These are phyloP conservation scores for Setaria viridis DNA, from an alignment of 202 grass and related monocot genomes.

Conservation along the genomic window DNA sequence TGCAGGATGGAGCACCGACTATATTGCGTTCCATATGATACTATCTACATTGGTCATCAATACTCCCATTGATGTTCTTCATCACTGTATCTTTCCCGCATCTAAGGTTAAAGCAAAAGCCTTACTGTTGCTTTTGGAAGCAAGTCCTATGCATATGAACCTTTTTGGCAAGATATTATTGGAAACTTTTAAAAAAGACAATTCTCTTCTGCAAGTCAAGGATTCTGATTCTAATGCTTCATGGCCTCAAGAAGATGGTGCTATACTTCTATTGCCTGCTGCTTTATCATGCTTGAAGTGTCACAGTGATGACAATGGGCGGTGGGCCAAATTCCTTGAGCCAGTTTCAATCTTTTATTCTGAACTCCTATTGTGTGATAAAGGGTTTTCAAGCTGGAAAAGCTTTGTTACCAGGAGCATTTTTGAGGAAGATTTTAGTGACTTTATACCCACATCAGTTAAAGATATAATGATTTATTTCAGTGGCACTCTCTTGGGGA, in stretches of 20 bases:
- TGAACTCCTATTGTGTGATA: constrained; percentile 60
- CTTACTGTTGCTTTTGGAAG: constrained; percentile 69
- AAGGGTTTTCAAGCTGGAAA: constrained; percentile 79
- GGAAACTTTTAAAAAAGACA: constrained; percentile 57
- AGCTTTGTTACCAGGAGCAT: constrained; percentile 56
- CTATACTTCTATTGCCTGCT: constrained; percentile 81
- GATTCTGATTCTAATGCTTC: constrained; percentile 47
- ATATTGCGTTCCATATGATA: constrained; percentile 66
- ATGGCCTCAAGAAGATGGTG: constrained; percentile 53
- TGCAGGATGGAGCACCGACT: constrained; percentile 50
- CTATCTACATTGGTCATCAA: constrained; percentile 66
- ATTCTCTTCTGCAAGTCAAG: constrained; percentile 51
- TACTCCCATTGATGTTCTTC: constrained; percentile 66
- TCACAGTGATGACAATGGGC: constrained; percentile 46
- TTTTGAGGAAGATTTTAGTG: constrained; percentile 70
- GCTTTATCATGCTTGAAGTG: constrained; percentile 74
- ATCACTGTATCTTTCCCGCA: constrained; percentile 72
- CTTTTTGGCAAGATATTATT: constrained; percentile 74
- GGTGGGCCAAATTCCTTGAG: constrained; percentile 52
- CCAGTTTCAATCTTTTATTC: constrained; percentile 64
- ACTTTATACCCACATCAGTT: constrained; percentile 53
- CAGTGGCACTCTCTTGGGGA: constrained; percentile 78
- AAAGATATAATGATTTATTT: constrained; percentile 64
- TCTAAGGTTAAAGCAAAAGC: constrained; percentile 75
- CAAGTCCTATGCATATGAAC: constrained; percentile 70